Evolutionary conservation across 495 filamentous ascomycete species (phyloP).

Genomic region (Parmelia sp.): DNA sequence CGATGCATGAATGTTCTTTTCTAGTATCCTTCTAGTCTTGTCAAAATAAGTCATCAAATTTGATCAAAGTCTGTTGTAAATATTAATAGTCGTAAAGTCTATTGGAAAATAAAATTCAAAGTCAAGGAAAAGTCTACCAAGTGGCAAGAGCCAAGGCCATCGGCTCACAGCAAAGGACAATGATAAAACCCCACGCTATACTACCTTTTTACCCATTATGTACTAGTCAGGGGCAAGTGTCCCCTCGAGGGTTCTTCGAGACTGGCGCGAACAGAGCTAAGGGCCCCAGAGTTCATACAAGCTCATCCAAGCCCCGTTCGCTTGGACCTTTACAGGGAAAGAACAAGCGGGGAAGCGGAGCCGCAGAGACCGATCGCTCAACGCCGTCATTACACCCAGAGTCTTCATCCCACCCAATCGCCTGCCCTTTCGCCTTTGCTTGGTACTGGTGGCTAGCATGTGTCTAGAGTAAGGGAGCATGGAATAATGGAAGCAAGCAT

Average conservation of each 20-base stretch:
- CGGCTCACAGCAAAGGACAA: neutral
- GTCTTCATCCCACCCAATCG: neutral
- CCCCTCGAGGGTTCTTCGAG: no score
- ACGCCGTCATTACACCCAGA: neutral
- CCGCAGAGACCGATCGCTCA: neutral
- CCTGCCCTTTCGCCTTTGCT: neutral
- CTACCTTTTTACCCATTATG: neutral
- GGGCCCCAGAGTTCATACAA: no score
- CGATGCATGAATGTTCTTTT: neutral
- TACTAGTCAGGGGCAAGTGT: conserved; percentile 1
- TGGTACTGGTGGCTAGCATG: neutral
- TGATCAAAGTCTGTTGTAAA: neutral
- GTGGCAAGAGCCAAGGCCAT: no score
- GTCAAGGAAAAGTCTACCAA: neutral
- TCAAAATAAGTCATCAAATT: neutral
- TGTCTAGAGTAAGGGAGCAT: neutral
- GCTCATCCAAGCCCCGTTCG: no score
- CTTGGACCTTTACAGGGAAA: neutral
- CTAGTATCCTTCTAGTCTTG: neutral
- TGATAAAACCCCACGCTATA: neutral
- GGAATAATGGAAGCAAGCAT: neutral
- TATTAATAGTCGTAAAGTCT: neutral
- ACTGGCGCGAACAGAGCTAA: no score
- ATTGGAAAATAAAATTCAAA: neutral
- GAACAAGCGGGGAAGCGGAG: neutral